Evolutionary conservation across 2,329 filamentous ascomycete species (phyloP).

Genomic region (Nemania diffusa): DNA sequence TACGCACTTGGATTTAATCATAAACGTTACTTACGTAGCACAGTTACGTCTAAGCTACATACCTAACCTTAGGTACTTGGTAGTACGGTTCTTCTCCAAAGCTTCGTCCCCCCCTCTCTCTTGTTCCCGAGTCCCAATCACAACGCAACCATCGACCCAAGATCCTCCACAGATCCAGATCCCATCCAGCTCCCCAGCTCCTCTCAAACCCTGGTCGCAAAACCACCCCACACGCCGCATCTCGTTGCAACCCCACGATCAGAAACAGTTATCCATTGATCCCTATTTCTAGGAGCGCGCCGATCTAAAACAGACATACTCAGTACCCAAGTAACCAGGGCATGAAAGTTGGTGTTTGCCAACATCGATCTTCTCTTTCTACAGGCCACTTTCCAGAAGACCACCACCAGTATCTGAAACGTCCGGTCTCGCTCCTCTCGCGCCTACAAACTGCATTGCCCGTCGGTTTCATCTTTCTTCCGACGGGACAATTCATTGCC

Average conservation of each 20-base stretch:
- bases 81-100: not conserved
- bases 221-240: slow-evolving; percentile 31
- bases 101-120: not conserved
- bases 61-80: not conserved
- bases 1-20: not conserved
- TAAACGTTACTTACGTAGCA: not conserved
- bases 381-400: slow-evolving; percentile 28
- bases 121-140: too few species aligned
- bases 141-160: slow-evolving; percentile 10
- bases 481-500: slow-evolving; percentile 7
- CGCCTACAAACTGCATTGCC: slow-evolving; percentile 7
- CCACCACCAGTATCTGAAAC: slow-evolving; percentile 6
- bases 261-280: slow-evolving; percentile 16
- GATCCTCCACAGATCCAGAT: slow-evolving; percentile 23
- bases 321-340: slow-evolving; percentile 19
- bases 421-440: slow-evolving; percentile 1
- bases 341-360: slow-evolving; percentile 35
- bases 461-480: slow-evolving; percentile 5
- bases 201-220: slow-evolving; percentile 35
- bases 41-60: not conserved
- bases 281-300: slow-evolving; percentile 9
- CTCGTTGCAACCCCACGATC: slow-evolving; percentile 27
- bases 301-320: not conserved
- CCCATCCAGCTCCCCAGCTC: slow-evolving; percentile 28
- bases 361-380: slow-evolving; percentile 32